phyloP scores from a whole-genome alignment of 257 asterid genomes.

The Solanum bulbocastanum region DNA sequence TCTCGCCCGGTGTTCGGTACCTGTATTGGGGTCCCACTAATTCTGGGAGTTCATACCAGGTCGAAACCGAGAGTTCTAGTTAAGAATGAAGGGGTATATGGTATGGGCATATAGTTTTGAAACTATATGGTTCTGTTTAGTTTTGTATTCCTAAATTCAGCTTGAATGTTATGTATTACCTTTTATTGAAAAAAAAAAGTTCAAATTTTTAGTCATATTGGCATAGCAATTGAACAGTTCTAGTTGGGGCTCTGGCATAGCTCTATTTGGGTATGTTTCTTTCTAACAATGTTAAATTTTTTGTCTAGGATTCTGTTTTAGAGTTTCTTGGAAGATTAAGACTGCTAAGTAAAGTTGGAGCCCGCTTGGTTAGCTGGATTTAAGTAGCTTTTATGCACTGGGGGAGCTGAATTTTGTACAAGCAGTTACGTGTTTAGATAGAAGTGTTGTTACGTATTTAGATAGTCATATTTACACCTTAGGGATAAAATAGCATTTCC shows the following conservation, averaged over 20 bases:
- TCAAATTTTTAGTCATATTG: background rate
- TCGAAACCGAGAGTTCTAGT: background rate
- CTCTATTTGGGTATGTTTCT: background rate
- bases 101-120: background rate
- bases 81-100: background rate
- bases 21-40: background rate
- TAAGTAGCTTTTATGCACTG: background rate
- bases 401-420: background rate
- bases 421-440: background rate
- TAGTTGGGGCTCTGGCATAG: background rate
- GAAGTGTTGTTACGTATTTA: too few species aligned
- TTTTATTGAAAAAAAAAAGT: background rate
- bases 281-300: background rate
- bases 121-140: background rate
- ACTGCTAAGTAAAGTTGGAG: background rate
- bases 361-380: background rate
- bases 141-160: background rate
- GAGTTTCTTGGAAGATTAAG: background rate
- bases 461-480: background rate
- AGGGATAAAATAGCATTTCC: background rate
- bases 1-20: background rate
- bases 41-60: background rate
- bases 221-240: background rate
- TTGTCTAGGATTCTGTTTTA: background rate
- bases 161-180: background rate